A percentile compares a stretch with the other conserved stretches of the same genome.
phyloP scores from a whole-genome alignment of 176 grass and related monocot genomes.

The Tillandsia fasciculata region DNA sequence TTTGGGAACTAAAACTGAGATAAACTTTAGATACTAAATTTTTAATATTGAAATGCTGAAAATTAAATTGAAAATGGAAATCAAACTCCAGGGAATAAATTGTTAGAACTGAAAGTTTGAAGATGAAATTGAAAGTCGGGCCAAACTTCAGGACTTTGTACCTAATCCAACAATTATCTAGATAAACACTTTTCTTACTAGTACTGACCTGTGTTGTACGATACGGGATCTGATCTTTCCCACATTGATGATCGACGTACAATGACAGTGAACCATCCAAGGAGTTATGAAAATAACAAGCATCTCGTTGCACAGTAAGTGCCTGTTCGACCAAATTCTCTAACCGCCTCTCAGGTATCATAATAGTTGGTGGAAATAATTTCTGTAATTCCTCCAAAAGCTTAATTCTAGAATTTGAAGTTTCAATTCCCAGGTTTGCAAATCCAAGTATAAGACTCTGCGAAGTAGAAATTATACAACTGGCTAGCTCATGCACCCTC shows the following conservation, averaged over 20 bases:
- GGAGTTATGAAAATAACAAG: constrained; percentile 96
- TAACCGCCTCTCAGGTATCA: constrained; percentile 84
- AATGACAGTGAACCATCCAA: constrained; percentile 56
- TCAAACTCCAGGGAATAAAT: too few species aligned
- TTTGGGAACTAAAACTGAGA: too few species aligned
- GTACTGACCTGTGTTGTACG: constrained; percentile 51
- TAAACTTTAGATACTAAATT: too few species aligned
- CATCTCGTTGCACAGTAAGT: constrained; percentile 64
- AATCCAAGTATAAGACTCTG: constrained; percentile 42
- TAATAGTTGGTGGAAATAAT: constrained; percentile 59
- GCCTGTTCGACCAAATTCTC: constrained; percentile 85
- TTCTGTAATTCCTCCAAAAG: constrained; percentile 86
- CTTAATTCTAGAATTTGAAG: constrained; percentile 40
- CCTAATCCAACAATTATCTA: too few species aligned
- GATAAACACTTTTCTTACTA: constrained; percentile 1
- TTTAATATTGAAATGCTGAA: too few species aligned
- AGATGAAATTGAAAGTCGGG: too few species aligned
- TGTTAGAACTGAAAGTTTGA: too few species aligned
- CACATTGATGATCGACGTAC: constrained; percentile 74
- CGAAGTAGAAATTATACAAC: constrained; percentile 48
- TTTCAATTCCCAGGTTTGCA: constrained; percentile 38
- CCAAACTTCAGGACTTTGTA: too few species aligned
- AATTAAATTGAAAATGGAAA: too few species aligned
- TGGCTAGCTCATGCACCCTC: constrained; percentile 66
- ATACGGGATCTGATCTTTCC: constrained; percentile 77